Evolutionary conservation across 768 basidiomycete genomes (phyloP).

Genomic region (Termitomyces sp.): DNA sequence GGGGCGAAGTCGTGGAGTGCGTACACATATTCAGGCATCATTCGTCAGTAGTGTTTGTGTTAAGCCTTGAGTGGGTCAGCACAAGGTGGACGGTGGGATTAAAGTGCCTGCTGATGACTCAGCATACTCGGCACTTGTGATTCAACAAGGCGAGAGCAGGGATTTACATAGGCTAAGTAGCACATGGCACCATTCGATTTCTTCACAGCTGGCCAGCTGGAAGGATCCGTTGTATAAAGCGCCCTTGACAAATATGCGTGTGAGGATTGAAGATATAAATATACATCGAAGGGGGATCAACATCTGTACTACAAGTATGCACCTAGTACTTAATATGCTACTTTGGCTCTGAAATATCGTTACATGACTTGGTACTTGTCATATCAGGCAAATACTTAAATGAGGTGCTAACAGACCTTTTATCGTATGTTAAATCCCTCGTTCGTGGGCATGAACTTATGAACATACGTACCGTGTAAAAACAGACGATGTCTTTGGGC

Average conservation of each 20-base stretch:
- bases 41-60: neutral
- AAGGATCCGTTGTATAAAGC: too few species aligned
- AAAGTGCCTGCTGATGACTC: too few species aligned
- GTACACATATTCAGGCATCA: slow-evolving; percentile 82
- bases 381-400: slow-evolving; percentile 4
- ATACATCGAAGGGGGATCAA: too few species aligned
- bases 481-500: slow-evolving; percentile 46
- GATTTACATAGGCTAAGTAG: too few species aligned
- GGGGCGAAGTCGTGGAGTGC: slow-evolving; percentile 86
- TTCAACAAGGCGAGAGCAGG: too few species aligned
- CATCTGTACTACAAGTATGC: too few species aligned
- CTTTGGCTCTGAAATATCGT: neutral
- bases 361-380: neutral
- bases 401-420: slow-evolving; percentile 11
- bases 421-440: neutral
- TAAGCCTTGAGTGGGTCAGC: neutral
- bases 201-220: too few species aligned
- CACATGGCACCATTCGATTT: too few species aligned
- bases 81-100: neutral
- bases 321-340: too few species aligned
- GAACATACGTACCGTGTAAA: slow-evolving; percentile 49
- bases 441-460: neutral
- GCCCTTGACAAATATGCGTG: too few species aligned
- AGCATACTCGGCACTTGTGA: too few species aligned
- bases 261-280: too few species aligned